These are phyloP conservation scores for Asclepias syriaca DNA, from an alignment of 257 asterid species.

Conservation along the genomic window DNA sequence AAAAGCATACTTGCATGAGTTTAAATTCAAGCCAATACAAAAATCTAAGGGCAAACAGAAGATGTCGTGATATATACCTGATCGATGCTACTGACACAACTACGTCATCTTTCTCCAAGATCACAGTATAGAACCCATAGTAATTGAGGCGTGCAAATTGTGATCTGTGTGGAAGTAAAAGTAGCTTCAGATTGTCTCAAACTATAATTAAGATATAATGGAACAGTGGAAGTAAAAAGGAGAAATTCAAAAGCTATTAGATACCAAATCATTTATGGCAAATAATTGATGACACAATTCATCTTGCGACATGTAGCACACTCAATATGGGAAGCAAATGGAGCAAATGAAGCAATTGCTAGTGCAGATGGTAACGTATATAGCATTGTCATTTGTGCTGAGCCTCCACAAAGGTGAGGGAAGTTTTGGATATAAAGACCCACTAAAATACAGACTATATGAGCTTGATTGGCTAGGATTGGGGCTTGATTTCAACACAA, in stretches of 20 bases:
- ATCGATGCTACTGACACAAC: conserved; percentile 78
- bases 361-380: neutral
- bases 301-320: neutral
- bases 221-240: neutral
- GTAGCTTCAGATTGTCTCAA: conserved; percentile 4
- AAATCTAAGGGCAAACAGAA: neutral
- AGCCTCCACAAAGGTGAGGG: neutral
- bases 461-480: neutral
- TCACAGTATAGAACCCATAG: conserved; percentile 68
- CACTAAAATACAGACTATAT: neutral
- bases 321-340: neutral
- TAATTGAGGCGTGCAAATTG: conserved; percentile 84
- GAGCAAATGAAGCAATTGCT: neutral
- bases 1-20: neutral
- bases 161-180: conserved; percentile 55
- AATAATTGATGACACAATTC: neutral
- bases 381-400: neutral
- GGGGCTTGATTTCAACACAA: neutral
- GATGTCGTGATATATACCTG: conserved; percentile 46
- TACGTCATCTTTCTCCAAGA: conserved; percentile 85
- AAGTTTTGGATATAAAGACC: neutral
- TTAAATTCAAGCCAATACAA: neutral
- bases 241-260: neutral
- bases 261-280: neutral
- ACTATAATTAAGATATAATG: neutral